Conservation (phyloP, 208 protist species). For the Trypanosoma platydactyli region DNA sequence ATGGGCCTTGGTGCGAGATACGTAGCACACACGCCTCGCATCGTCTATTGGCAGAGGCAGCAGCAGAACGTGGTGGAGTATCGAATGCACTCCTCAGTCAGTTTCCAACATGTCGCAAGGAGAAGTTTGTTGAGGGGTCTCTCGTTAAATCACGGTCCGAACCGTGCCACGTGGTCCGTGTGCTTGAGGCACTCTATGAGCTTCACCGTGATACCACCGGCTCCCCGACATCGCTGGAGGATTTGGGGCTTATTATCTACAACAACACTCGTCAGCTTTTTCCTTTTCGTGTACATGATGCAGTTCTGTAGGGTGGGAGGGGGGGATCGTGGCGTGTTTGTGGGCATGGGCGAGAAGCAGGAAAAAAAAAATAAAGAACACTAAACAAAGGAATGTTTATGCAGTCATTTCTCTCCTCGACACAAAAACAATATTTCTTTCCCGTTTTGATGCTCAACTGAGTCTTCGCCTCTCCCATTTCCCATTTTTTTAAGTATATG, state of each 20-base stretch:
- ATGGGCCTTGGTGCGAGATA: constrained; percentile 95
- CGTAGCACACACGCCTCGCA: constrained; percentile 88
- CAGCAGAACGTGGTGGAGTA: constrained; percentile 18
- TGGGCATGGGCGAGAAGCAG: background rate
- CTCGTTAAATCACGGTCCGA: constrained; percentile 75
- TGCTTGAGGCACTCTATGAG: constrained; percentile 72
- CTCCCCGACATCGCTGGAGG: constrained; percentile 39
- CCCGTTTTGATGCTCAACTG: too few relatives aligned
- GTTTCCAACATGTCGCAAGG: constrained; percentile 55
- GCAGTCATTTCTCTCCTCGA: too few relatives aligned
- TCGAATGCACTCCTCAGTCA: constrained; percentile 40
- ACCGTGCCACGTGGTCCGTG: constrained; percentile 58
- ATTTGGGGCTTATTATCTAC: constrained; percentile 43
- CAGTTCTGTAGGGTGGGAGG: background rate
- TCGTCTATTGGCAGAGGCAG: constrained; percentile 30
- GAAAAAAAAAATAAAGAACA: background rate
- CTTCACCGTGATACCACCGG: constrained; percentile 37
- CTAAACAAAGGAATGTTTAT: background rate
- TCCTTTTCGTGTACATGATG: constrained; percentile 34
- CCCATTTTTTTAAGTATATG: too few relatives aligned
- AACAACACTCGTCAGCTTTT: constrained; percentile 63
- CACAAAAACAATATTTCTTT: too few relatives aligned
- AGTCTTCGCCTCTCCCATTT: too few relatives aligned
- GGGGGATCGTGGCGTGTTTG: background rate
- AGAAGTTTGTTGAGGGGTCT: constrained; percentile 64